Conservation (phyloP, 23 red algal genomes). For the Gracilaria vermiculophylla region DNA sequence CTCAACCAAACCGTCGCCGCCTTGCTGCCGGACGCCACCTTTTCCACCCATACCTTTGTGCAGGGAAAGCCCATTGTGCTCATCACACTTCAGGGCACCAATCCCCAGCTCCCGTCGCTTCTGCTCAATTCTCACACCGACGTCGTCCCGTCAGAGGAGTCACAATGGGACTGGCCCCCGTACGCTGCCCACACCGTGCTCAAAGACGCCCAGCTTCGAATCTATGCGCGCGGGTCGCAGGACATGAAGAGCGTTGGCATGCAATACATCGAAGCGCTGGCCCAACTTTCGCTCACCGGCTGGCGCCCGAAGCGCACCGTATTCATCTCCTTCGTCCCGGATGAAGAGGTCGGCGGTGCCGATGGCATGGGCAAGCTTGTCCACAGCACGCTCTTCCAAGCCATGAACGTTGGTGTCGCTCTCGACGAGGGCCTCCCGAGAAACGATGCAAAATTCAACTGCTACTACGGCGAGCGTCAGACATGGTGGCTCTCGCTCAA, state of each 20-base stretch:
- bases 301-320: slow-evolving; percentile 72
- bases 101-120: slow-evolving; percentile 43
- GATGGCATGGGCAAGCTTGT: slow-evolving; percentile 89
- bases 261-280: slow-evolving; percentile 88
- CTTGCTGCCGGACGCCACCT: slow-evolving; percentile 7
- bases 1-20: slow-evolving; percentile 35
- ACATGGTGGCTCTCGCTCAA: slow-evolving; percentile 81
- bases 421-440: slow-evolving; percentile 89
- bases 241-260: slow-evolving; percentile 97
- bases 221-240: slow-evolving; percentile 87
- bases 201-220: slow-evolving; percentile 10
- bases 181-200: slow-evolving; percentile 57
- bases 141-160: slow-evolving; percentile 83
- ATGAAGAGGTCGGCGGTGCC: slow-evolving; percentile 95
- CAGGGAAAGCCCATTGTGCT: slow-evolving; percentile 69
- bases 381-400: slow-evolving; percentile 7
- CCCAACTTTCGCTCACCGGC: slow-evolving; percentile 11
- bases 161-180: slow-evolving; percentile 58
- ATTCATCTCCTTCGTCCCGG: slow-evolving; percentile 79
- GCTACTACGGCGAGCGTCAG: slow-evolving; percentile 89
- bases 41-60: slow-evolving; percentile 31
- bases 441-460: slow-evolving; percentile 24
- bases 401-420: slow-evolving; percentile 59
- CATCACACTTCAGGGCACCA: slow-evolving; percentile 43
- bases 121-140: slow-evolving; percentile 95